phyloP scores from a whole-genome alignment of 345 rosid species.

The Murraya paniculata region DNA sequence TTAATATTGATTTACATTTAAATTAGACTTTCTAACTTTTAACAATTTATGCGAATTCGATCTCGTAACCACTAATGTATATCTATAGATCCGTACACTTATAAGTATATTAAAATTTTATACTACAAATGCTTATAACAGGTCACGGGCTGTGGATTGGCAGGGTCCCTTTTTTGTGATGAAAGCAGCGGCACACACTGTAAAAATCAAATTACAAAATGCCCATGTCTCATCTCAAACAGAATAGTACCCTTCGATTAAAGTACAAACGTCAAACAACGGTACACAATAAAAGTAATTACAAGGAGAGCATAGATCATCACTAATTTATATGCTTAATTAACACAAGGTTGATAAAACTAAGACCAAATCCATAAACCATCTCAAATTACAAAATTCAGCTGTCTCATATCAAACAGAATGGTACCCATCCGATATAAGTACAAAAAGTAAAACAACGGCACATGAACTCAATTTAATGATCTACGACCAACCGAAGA shows the following conservation, averaged over 20 bases:
- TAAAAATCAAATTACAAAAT: neutral
- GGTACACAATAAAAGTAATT: neutral
- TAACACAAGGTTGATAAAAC: neutral
- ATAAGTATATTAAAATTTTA: no score
- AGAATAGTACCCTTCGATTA: neutral
- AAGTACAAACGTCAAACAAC: neutral
- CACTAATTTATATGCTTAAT: no score
- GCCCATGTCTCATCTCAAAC: neutral
- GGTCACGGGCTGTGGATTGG: no score
- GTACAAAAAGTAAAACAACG: neutral
- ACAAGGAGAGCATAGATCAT: no score
- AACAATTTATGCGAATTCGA: no score
- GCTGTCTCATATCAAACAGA: neutral
- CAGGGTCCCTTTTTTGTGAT: neutral
- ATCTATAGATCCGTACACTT: no score
- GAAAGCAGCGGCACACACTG: neutral
- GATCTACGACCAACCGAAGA: constrained; percentile 85
- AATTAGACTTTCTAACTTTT: no score
- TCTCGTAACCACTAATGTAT: no score
- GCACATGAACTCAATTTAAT: neutral
- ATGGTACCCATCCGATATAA: neutral
- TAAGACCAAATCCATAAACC: neutral
- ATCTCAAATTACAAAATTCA: neutral
- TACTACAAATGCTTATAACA: no score
- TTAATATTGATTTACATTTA: no score